A percentile compares a stretch with the other conserved stretches of the same genome.
These are phyloP conservation scores for Corymbia citriodora DNA, from an alignment of 441 rosid genomes.

Conservation along the genomic window DNA sequence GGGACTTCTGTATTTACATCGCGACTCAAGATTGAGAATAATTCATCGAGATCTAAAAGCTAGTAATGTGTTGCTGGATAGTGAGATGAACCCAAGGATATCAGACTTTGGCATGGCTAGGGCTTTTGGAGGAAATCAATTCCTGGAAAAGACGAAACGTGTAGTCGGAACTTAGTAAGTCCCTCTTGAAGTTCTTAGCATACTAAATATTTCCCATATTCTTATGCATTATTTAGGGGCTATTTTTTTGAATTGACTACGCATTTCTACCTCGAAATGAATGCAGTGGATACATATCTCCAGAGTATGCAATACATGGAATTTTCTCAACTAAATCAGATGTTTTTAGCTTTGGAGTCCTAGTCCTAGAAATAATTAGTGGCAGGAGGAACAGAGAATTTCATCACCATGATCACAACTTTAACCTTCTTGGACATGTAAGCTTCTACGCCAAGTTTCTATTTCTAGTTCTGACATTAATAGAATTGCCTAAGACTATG, in stretches of 20 bases:
- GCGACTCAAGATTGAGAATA: not conserved
- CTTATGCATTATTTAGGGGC: no score
- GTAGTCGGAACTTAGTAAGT: not conserved
- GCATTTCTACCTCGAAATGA: not conserved
- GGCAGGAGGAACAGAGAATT: not conserved
- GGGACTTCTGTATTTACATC: not conserved
- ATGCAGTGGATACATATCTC: not conserved
- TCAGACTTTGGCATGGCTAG: not conserved
- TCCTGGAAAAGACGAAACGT: no score
- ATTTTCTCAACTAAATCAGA: not conserved
- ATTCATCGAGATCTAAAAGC: not conserved
- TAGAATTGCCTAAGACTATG: no score
- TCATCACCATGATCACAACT: not conserved
- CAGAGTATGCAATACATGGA: not conserved
- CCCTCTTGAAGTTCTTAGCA: not conserved
- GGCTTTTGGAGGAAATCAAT: no score
- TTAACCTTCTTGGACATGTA: not conserved
- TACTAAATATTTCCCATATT: no score
- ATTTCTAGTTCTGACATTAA: no score
- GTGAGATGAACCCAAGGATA: not conserved
- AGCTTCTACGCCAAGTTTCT: no score
- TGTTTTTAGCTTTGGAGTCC: not conserved
- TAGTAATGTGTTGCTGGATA: not conserved
- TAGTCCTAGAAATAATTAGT: not conserved
- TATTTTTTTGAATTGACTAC: no score